phyloP scores from a whole-genome alignment of 208 protist species.

The Leishmania martiniquensis region DNA sequence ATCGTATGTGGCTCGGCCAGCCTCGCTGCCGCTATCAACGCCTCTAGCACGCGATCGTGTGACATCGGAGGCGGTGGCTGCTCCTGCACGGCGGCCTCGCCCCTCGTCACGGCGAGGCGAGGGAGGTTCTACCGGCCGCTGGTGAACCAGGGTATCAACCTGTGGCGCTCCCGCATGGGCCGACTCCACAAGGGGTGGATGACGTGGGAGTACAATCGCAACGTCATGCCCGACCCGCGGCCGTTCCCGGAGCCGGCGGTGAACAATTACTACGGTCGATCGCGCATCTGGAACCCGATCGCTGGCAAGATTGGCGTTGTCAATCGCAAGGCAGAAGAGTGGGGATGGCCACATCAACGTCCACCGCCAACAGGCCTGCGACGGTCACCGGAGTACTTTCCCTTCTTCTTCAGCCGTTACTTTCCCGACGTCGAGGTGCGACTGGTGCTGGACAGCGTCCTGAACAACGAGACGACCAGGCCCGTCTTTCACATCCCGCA shows the following conservation, averaged over 20 bases:
- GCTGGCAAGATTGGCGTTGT: constrained; percentile 84
- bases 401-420: constrained; percentile 81
- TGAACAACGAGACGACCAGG: constrained; percentile 85
- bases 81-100: constrained; percentile 3
- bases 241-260: constrained; percentile 83
- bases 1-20: constrained; percentile 7
- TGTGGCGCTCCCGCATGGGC: constrained; percentile 85
- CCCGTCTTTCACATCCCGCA: constrained; percentile 85
- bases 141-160: constrained; percentile 79
- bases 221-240: constrained; percentile 63
- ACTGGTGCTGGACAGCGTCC: constrained; percentile 84
- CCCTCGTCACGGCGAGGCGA: constrained; percentile 28
- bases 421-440: constrained; percentile 83
- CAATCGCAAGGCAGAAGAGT: constrained; percentile 79
- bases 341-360: constrained; percentile 72
- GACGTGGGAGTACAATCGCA: constrained; percentile 80
- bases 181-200: constrained; percentile 76
- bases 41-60: neutral
- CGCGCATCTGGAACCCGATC: constrained; percentile 86
- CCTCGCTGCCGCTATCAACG: neutral
- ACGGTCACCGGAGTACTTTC: constrained; percentile 78
- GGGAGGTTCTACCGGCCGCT: constrained; percentile 85
- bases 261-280: constrained; percentile 89
- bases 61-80: neutral
- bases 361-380: constrained; percentile 84